A percentile compares a stretch with the other conserved stretches of the same genome.
These are phyloP conservation scores for Emmonsia crescens DNA, from an alignment of 2,329 filamentous ascomycete species.

Conservation along the genomic window DNA sequence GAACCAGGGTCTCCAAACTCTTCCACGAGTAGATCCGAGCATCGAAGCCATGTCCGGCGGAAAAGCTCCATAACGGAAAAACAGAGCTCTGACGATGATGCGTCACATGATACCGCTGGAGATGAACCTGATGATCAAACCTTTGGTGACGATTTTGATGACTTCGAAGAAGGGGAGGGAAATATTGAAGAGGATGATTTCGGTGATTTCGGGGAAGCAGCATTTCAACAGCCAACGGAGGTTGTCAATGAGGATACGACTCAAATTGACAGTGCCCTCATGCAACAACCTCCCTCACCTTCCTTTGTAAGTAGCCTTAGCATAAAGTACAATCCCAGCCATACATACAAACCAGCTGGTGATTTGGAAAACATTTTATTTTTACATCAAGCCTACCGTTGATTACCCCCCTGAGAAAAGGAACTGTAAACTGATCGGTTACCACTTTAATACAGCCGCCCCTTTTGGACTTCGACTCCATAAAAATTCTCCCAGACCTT, in stretches of 20 bases:
- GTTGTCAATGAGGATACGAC: conserved; percentile 19
- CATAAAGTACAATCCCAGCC: conserved; percentile 9
- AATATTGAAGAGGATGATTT: conserved; percentile 44
- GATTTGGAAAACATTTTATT: conserved; percentile 7
- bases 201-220: conserved; percentile 57
- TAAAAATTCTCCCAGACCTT: conserved; percentile 37
- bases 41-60: conserved; percentile 32
- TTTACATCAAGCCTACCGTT: conserved; percentile 13
- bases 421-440: conserved; percentile 15
- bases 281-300: conserved; percentile 24
- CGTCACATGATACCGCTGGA: conserved; percentile 48
- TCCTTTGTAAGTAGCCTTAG: conserved; percentile 35
- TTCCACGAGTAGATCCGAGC: conserved; percentile 39
- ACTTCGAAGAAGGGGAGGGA: conserved; percentile 42
- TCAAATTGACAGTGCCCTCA: conserved; percentile 12
- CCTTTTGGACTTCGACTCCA: conserved; percentile 44
- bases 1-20: conserved; percentile 48
- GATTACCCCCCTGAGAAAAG: neutral
- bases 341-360: conserved; percentile 2
- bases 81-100: conserved; percentile 34
- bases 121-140: conserved; percentile 43
- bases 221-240: conserved; percentile 45
- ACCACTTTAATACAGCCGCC: conserved; percentile 20
- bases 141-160: conserved; percentile 49
- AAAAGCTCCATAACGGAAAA: conserved; percentile 19